Base-by-base conservation (phyloP, 2,329 filamentous ascomycete species). In the Apiospora aurea region DNA sequence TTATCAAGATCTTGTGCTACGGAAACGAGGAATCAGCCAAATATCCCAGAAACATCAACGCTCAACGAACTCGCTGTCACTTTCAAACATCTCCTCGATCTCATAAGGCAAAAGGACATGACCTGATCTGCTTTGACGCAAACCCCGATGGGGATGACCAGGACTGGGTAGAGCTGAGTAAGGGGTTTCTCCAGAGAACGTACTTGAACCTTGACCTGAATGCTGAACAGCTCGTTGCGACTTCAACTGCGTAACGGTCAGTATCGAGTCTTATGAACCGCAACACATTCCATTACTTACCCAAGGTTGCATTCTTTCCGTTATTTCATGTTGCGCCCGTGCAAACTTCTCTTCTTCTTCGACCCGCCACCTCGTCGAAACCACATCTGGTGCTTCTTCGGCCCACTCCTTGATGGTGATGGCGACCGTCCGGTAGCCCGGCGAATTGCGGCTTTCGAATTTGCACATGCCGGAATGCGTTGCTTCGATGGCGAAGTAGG, bases 401-500 rank as follows among this genome's bases (percentile, higher is more conserved):
- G 86, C 81, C 87, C 88, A 90, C 66, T 87, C 83, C 4, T 82
- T 81, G 11, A 90, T 82, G 16, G 86, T 83, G 1, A 82, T 85
- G 2, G 86, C 83, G 18, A 90, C 79, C 14, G 83, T 87, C 6
- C 84, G 80, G 77, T 91, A 95, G 0, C 93, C 93, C 0, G 92
- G 91, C 0, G 92, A 87, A 73, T 85, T 88, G 68, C 86, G 85
- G 74, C 87, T 87, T 29, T 89, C 76, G 69, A 84, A 85, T 71
- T 81, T 82, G 76, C 82, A 84, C 76, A 85, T 81, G 41, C 81
- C 79, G 0, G 81, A 79, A 72, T 85, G 84, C 5, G 80, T 80
- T 7, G 83, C 82, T 29, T 82, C 78, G 26, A 85, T 93, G n/a
- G 92, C 91, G 80, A 92, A 93, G 75, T 92, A 91, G 57, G 89